Percentiles rank a stretch among this genome's conserved stretches.
Evolutionary conservation across 1,139 yeast species (phyloP).

Genomic region (Suhomyces anneliseae): DNA sequence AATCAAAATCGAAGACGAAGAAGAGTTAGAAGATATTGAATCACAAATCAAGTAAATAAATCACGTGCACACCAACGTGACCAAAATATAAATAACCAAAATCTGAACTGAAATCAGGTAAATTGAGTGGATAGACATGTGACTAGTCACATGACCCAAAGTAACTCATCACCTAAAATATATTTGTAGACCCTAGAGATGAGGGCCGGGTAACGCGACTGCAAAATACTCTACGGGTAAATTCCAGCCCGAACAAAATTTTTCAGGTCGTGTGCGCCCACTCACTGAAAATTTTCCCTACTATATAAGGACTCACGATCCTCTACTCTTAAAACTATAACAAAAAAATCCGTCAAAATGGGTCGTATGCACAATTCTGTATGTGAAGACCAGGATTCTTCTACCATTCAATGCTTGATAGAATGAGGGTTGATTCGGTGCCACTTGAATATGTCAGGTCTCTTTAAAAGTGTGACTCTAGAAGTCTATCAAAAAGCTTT

Average conservation of each 20-base stretch:
- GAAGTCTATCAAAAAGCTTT: slow-evolving; percentile 23
- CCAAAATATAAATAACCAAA: background rate
- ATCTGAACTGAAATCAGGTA: background rate
- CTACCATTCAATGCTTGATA: slow-evolving; percentile 15
- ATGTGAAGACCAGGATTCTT: slow-evolving; percentile 39
- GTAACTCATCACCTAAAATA: background rate
- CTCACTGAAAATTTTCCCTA: slow-evolving; percentile 17
- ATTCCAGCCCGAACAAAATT: background rate
- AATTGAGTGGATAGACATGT: too few relatives aligned
- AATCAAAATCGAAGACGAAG: slow-evolving; percentile 59
- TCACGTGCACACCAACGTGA: background rate
- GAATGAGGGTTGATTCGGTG: slow-evolving; percentile 32
- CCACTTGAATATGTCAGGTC: slow-evolving; percentile 23
- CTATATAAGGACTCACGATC: slow-evolving; percentile 2
- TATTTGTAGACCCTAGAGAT: too few relatives aligned
- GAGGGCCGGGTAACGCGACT: background rate
- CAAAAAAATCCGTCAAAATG: slow-evolving; percentile 54
- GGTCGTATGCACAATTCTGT: slow-evolving; percentile 82
- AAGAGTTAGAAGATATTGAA: slow-evolving; percentile 56
- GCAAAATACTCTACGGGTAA: background rate
- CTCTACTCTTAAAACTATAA: slow-evolving; percentile 3
- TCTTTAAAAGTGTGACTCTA: slow-evolving; percentile 35
- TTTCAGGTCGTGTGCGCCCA: slow-evolving; percentile 12
- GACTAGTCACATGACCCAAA: too few relatives aligned
- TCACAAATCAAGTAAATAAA: slow-evolving; percentile 14